Evolutionary conservation across 371 early-diverging fungal genomes (phyloP), one percentile per base, ranked within the genome.

Genomic region (Saksenaea oblongispora): DNA sequence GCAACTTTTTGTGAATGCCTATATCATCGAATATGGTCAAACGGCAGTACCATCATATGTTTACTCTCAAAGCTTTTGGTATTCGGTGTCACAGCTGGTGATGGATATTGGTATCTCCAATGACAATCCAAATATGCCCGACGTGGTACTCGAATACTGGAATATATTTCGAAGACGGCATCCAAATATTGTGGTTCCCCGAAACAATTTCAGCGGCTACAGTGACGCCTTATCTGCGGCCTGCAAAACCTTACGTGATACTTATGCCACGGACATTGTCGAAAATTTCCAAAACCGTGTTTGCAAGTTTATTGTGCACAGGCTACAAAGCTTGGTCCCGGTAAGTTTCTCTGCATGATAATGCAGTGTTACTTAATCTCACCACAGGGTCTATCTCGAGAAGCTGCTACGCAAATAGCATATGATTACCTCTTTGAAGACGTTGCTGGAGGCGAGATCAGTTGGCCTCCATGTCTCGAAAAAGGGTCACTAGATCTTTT

Each of bases 121-220:
- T 18, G 22, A 15, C 9, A 47, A 47, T 47, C 47, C 47, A 18
- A 8, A 47, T 18, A 47, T 47, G 47, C 9, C 47, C 3, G 47
- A 83, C 75, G 17, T 87, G 86, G 69, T 87, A 85, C 0, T 80
- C 78, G 13, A 84, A 79, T 47, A 84, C 75, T 18, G 80, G 78
- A 47, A 47, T 47, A 4, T 18, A 47, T 47, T 47, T 47, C 47
- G 18, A 3, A 3, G 18, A 18, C 47, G 18, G 1, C 47, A 7
- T 47, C 47, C 47, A 18, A 18, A 4, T 47, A 47, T 47, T 9
- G 18, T 47, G 4, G 7, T 47, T 9, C 47, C 47, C 18, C 14
- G 47, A 18, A 22, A 18, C 3, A 11, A 39, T 5, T 39, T 39
- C 11, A 39, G 39, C 11, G 39, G 11, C 10, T 39, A 39, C n/a